These are phyloP conservation scores for Medicago truncatula DNA, from an alignment of 306 rosid genomes.

Conservation along the genomic window DNA sequence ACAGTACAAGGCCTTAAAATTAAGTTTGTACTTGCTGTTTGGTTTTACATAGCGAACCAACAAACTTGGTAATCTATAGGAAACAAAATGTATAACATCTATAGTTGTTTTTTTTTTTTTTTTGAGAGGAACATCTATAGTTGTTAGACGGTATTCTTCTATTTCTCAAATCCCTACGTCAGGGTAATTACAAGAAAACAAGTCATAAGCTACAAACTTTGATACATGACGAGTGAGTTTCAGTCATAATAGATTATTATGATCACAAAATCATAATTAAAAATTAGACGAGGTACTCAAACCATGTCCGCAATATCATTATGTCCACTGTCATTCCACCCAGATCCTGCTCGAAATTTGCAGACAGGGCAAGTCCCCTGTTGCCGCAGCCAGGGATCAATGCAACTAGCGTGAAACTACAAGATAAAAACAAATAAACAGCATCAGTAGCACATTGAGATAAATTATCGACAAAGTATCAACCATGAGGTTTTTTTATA, in stretches of 20 bases:
- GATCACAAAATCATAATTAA: conserved; percentile 30
- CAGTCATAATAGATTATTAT: conserved; percentile 3
- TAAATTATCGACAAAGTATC: background rate
- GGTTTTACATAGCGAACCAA: background rate
- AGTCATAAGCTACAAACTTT: conserved; percentile 31
- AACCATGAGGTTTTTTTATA: background rate
- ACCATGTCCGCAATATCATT: conserved; percentile 72
- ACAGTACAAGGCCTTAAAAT: background rate
- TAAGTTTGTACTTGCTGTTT: background rate
- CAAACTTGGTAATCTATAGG: conserved; percentile 8
- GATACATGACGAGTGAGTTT: conserved; percentile 13
- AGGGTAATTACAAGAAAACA: conserved; percentile 51
- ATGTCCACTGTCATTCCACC: conserved; percentile 70
- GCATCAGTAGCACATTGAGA: conserved; percentile 16
- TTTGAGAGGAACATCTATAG: conserved; percentile 30
- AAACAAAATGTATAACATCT: conserved; percentile 36
- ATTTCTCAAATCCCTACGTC: conserved; percentile 46
- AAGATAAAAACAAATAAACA: conserved; percentile 11
- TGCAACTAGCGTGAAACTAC: conserved; percentile 90
- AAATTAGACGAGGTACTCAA: conserved; percentile 43
- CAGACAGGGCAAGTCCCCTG: conserved; percentile 97
- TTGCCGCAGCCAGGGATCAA: conserved; percentile 94
- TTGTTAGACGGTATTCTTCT: conserved; percentile 37
- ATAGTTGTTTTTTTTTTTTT: too few relatives aligned
- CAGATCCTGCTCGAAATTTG: conserved; percentile 78